phyloP scores from a whole-genome alignment of 1,139 yeast species.

The Yamadazyma membranifaciens region DNA sequence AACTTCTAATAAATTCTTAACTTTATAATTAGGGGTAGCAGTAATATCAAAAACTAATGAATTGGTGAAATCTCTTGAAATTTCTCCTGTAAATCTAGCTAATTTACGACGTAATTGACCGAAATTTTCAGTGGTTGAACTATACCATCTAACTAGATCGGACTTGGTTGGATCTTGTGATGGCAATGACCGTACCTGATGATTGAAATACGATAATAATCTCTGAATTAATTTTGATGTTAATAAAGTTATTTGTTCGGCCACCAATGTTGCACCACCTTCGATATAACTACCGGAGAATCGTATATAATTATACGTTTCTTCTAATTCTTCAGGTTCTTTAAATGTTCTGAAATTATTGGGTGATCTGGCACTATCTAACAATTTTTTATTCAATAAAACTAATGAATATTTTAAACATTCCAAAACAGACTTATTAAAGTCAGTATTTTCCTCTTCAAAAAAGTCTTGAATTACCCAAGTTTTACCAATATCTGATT shows the following conservation, averaged over 20 bases:
- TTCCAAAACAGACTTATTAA: slow-evolving; percentile 70
- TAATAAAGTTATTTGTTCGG: slow-evolving; percentile 68
- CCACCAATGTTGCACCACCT: slow-evolving; percentile 83
- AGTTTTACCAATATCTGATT: slow-evolving; percentile 58
- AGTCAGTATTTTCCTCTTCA: slow-evolving; percentile 54
- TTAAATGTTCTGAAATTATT: slow-evolving; percentile 77
- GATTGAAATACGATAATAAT: slow-evolving; percentile 65
- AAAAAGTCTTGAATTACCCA: slow-evolving; percentile 74
- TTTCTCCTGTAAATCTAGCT: slow-evolving; percentile 68
- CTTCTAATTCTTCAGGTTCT: slow-evolving; percentile 86
- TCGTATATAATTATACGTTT: slow-evolving; percentile 72
- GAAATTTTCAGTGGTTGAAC: slow-evolving; percentile 79
- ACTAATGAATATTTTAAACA: slow-evolving; percentile 74
- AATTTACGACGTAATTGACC: slow-evolving; percentile 85
- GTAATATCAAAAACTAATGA: slow-evolving; percentile 65
- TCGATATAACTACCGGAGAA: slow-evolving; percentile 71
- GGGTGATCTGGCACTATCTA: slow-evolving; percentile 69
- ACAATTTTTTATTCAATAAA: slow-evolving; percentile 69
- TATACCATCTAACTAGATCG: slow-evolving; percentile 77
- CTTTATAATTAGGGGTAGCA: slow-evolving; percentile 46
- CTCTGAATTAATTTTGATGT: slow-evolving; percentile 69
- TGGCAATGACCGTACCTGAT: slow-evolving; percentile 70
- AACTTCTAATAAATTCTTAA: slow-evolving; percentile 53
- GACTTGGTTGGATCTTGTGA: slow-evolving; percentile 42
- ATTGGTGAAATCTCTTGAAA: slow-evolving; percentile 74